Conservation (phyloP, 768 basidiomycete species). For the Termitomyces sp. region DNA sequence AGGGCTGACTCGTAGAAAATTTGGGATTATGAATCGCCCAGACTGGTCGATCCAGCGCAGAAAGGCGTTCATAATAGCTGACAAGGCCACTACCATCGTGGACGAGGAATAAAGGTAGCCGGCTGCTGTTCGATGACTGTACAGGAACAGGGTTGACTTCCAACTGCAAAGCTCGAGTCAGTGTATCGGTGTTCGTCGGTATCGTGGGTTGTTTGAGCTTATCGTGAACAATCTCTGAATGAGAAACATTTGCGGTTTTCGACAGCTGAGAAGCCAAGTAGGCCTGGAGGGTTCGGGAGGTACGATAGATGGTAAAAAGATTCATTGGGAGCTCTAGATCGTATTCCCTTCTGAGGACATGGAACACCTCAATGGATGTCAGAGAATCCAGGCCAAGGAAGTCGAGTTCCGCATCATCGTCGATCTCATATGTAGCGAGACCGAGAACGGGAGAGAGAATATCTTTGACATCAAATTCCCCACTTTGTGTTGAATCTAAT, state of each 20-base stretch:
- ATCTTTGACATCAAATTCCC: constrained; percentile 23
- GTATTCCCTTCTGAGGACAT: constrained; percentile 37
- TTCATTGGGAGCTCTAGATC: constrained; percentile 35
- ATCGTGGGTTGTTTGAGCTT: background rate
- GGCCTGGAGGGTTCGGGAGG: constrained; percentile 30
- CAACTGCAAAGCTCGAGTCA: constrained; percentile 16
- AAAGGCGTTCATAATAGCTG: constrained; percentile 42
- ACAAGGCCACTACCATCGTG: constrained; percentile 71
- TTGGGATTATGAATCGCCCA: constrained; percentile 59
- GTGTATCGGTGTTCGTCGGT: background rate
- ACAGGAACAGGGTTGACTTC: constrained; percentile 27
- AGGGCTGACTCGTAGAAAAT: constrained; percentile 36
- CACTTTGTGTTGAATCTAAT: constrained; percentile 16
- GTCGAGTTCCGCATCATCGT: constrained; percentile 40
- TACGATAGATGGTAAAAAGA: constrained; percentile 35
- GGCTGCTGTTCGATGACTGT: constrained; percentile 24
- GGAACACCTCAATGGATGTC: constrained; percentile 54
- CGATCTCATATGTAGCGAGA: constrained; percentile 29
- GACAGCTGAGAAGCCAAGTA: constrained; percentile 16
- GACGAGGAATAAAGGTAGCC: constrained; percentile 51
- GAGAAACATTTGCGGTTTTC: background rate
- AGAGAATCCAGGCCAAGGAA: constrained; percentile 60
- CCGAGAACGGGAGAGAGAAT: constrained; percentile 45
- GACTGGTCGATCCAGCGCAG: constrained; percentile 41
- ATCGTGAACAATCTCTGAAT: background rate